A percentile compares a stretch with the other conserved stretches of the same genome.
Conservation (phyloP, 768 basidiomycete species). For the Hygrocybe punicea region DNA sequence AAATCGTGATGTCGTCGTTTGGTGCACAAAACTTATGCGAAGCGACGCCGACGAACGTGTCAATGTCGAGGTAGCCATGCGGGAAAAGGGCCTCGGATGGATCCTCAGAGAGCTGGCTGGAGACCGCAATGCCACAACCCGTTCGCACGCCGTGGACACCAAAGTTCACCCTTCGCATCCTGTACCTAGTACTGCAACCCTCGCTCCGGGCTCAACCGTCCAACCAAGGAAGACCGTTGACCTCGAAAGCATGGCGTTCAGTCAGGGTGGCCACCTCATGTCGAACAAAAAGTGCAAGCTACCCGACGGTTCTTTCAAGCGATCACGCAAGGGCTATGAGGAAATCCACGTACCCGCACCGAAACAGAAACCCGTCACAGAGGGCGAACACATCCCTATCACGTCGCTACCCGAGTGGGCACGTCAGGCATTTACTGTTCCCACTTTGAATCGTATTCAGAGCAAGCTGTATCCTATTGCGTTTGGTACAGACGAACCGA, state of each 20-base stretch:
- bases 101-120: slow-evolving; percentile 86
- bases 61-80: slow-evolving; percentile 96
- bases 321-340: slow-evolving; percentile 93
- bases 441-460: slow-evolving; percentile 84
- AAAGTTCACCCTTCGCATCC: slow-evolving; percentile 49
- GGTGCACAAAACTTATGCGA: slow-evolving; percentile 95
- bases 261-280: slow-evolving; percentile 95
- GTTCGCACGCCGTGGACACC: slow-evolving; percentile 72
- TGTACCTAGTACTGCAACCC: slow-evolving; percentile 79
- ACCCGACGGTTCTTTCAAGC: slow-evolving; percentile 96
- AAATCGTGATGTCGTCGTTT: slow-evolving; percentile 93
- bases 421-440: slow-evolving; percentile 78
- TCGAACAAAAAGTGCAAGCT: slow-evolving; percentile 98
- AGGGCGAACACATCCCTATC: slow-evolving; percentile 70
- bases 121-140: slow-evolving; percentile 62
- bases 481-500: slow-evolving; percentile 91
- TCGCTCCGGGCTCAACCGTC: slow-evolving; percentile 81
- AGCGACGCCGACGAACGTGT: slow-evolving; percentile 84
- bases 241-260: slow-evolving; percentile 92
- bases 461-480: slow-evolving; percentile 90
- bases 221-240: slow-evolving; percentile 86
- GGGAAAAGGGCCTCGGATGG: slow-evolving; percentile 96
- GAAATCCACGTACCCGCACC: slow-evolving; percentile 97
- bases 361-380: slow-evolving; percentile 62
- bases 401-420: slow-evolving; percentile 81